A percentile compares a stretch with the other conserved stretches of the same genome.
These are phyloP conservation scores for Mallotus japonicus DNA, from an alignment of 441 rosid genomes.

Conservation along the genomic window DNA sequence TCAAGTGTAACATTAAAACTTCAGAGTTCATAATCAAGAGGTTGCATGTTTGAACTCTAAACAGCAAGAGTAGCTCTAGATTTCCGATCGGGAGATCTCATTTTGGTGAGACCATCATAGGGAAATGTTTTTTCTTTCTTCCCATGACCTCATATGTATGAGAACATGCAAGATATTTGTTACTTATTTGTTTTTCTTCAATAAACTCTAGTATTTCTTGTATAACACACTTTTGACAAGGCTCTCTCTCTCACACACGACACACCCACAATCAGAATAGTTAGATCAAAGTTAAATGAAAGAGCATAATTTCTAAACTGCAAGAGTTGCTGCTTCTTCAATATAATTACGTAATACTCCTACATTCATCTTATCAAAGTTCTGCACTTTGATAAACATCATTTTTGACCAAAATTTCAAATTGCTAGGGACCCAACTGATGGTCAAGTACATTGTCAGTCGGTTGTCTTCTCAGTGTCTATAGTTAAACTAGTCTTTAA, in stretches of 20 bases:
- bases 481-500: neutral
- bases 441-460: neutral
- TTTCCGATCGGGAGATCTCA: neutral
- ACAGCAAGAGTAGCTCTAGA: neutral
- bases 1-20: neutral
- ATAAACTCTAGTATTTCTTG: neutral
- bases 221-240: neutral
- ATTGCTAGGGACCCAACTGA: neutral
- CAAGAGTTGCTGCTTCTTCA: neutral
- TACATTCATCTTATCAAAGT: neutral
- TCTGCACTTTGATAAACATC: neutral
- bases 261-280: neutral
- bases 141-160: neutral
- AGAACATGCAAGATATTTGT: neutral
- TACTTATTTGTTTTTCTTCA: neutral
- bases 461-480: neutral
- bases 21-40: neutral
- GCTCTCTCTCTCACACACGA: neutral
- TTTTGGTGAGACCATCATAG: neutral
- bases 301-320: neutral
- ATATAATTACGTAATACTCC: neutral
- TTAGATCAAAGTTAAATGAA: neutral
- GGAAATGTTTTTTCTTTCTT: neutral
- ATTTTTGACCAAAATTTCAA: neutral
- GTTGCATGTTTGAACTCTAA: neutral